Evolutionary conservation across 2,329 filamentous ascomycete genomes (phyloP), one percentile per base, ranked within the genome.

Genomic region (Alternaria burnsii): DNA sequence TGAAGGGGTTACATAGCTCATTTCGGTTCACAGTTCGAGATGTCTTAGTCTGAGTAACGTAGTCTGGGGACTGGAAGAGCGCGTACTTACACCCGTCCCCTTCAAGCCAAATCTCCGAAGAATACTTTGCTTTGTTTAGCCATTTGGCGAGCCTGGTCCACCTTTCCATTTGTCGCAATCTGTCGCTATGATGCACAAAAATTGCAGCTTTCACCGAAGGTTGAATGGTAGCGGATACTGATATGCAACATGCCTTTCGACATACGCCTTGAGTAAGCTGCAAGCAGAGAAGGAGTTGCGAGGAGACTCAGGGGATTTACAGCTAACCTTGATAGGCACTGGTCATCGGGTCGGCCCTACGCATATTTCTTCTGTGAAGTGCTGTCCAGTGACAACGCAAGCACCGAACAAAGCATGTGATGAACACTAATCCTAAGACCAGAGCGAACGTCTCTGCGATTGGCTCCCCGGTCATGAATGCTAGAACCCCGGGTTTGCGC

Each of bases 311-410:
- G 59, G 58, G 63, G 64, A 55, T 53, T 58, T 58, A 47, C 60
- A 51, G 54, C 71, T 73, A 75, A 58, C 59, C 70, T 61, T 26
- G 55, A 71, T 70, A 52, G 57, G 69, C 56, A 57, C 61, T 67
- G 58, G 70, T 76, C 73, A 75, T 69, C 69, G 71, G 71, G 62
- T 69, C 70, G 66, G 72, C 68, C 65, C 66, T 67, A 66, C 56
- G 61, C 55, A 48, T 52, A 62, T 69, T 60, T 71, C 67, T 61
- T 62, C 65, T 63, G 63, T 61, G 48, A 43, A 60, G 54, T 47
- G 56, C 52, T 43, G 46, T 58, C 67, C 66, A 69, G 66, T 64
- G 65, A 68, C 48, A 41, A 36, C 24, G 69, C 62, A 50, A 50
- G 62, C 58, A 63, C 61, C 54, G 51, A 61, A 50, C 40, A 55